Evolutionary conservation across 768 basidiomycete genomes (phyloP).

Genomic region (Thelephora ganbajun): DNA sequence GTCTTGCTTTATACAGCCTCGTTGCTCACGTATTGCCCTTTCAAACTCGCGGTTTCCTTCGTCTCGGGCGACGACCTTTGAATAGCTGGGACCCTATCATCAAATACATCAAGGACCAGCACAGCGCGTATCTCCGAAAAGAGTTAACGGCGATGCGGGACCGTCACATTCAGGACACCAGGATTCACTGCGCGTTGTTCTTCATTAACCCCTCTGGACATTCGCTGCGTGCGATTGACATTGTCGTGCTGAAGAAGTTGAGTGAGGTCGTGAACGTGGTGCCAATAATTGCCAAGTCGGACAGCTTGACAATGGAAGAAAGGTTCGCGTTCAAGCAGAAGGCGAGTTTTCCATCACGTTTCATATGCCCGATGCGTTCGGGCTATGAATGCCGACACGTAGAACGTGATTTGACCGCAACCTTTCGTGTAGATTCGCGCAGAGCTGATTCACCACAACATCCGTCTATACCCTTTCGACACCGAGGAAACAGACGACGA

Average conservation of each 20-base stretch:
- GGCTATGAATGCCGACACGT: background rate
- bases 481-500: conserved; percentile 92
- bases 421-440: conserved; percentile 63
- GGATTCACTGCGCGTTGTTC: conserved; percentile 96
- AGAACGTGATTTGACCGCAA: conserved; percentile 4
- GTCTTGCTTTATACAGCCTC: conserved; percentile 1
- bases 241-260: conserved; percentile 98
- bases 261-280: conserved; percentile 99
- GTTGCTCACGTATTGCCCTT: background rate
- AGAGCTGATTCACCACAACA: conserved; percentile 82
- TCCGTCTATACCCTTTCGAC: conserved; percentile 93
- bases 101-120: conserved; percentile 99
- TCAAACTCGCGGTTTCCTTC: background rate
- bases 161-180: conserved; percentile 95
- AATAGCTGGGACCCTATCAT: conserved; percentile 97
- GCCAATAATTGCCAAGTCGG: conserved; percentile 97
- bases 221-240: conserved; percentile 88
- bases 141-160: conserved; percentile 98
- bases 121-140: conserved; percentile 96
- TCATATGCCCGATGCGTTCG: background rate
- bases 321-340: conserved; percentile 86
- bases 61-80: background rate
- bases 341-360: conserved; percentile 27
- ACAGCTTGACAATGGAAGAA: conserved; percentile 89
- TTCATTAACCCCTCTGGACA: conserved; percentile 99